Evolutionary conservation across 768 basidiomycete species (phyloP), one percentile per base, ranked within the genome.

Genomic region (Tylopilus felleus): DNA sequence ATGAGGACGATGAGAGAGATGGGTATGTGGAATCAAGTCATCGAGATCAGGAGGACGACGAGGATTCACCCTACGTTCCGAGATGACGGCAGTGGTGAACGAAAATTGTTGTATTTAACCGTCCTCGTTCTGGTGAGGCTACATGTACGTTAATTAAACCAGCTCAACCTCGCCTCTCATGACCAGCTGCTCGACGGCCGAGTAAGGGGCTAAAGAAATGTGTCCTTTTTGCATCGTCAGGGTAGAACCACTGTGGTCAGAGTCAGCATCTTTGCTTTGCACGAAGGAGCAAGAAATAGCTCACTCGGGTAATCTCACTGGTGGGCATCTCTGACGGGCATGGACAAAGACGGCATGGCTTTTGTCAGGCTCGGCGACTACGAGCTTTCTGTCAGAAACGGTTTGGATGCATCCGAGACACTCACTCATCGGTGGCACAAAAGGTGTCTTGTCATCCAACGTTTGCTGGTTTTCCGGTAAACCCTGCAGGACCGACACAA

Each of bases 321-420:
- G 82, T 9, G 84, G 82, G 72, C 90, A 95, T 52, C 78, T 77
- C 56, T 78, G 76, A 23, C 85, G 75, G 16, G 92, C 93, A 65
- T 86, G 88, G 3, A 89, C 84, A 64, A 96, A 90, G 0, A 97
- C 91, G 0, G 91, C 85, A 0, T 78, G 77, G 3, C 81, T 76
- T 65, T 81, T 85, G 61, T 94, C 87, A 10, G 94, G 93, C 62
- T 83, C 77, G 0, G 86, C 77, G 14, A 93, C 94, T 97, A 67
- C 52, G 4, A 45, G 48, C n/a, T 23, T n/a, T 19, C 35, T 55
- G 53, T 53, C 17, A 58, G 61, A 45, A 38, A 49, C 27, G 13
- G 47, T 21, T 39, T 19, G 31, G 27, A 10, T 12, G 8, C 21
- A 45, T 19, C 12, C 36, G 13, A 16, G 25, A 65, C 21, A 74